phyloP scores from a whole-genome alignment of 139 green algal genomes.

The Ettlia oleoabundans region DNA sequence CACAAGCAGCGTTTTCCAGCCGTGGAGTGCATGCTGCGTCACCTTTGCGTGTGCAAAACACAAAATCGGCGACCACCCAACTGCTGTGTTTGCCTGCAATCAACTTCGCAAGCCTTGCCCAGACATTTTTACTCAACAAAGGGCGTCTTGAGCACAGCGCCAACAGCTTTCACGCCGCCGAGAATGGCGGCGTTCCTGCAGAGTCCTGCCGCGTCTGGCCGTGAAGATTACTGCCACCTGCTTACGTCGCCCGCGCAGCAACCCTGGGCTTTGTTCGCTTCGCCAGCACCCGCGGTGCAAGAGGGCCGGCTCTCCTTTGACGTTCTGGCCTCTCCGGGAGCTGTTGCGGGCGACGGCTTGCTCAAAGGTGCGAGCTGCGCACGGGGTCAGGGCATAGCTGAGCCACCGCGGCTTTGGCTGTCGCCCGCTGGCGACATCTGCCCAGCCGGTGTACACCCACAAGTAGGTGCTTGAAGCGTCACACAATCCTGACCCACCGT shows the following conservation, averaged over 20 bases:
- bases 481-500: too few species aligned
- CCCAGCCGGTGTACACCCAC: too few species aligned
- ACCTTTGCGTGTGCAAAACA: too few species aligned
- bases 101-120: too few species aligned
- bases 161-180: background rate
- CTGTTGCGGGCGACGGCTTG: background rate
- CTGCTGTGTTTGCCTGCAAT: too few species aligned
- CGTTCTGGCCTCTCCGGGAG: background rate
- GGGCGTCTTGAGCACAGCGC: background rate
- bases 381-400: too few species aligned
- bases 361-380: background rate
- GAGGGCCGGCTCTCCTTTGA: slow-evolving; percentile 29
- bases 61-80: too few species aligned
- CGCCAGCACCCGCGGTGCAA: slow-evolving; percentile 15
- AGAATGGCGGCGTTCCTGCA: background rate
- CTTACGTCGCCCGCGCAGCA: background rate
- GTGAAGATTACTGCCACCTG: background rate
- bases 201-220: background rate
- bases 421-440: background rate
- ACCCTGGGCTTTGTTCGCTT: background rate
- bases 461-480: background rate
- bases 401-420: too few species aligned
- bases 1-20: too few species aligned
- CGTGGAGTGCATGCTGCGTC: too few species aligned
- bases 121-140: too few species aligned